Evolutionary conservation across 306 rosid genomes (phyloP).

Genomic region (Glycyrrhiza uralensis): DNA sequence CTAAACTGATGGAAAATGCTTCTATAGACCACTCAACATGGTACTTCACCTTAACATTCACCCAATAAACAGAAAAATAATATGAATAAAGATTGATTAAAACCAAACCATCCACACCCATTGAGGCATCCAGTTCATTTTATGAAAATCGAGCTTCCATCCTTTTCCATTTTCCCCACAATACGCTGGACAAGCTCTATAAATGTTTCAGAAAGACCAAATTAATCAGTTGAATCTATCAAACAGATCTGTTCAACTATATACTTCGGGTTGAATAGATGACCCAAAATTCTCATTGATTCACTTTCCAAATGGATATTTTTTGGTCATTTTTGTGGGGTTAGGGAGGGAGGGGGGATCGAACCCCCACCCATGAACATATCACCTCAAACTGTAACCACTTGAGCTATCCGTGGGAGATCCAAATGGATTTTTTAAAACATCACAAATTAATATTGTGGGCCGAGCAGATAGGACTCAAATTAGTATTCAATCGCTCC

Average conservation of each 20-base stretch:
- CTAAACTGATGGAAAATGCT: no score
- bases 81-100: no score
- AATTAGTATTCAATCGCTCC: background rate
- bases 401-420: no score
- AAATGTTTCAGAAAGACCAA: background rate
- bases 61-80: no score
- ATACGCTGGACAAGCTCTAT: background rate
- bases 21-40: no score
- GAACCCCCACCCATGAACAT: no score
- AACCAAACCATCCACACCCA: background rate
- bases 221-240: background rate
- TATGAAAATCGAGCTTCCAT: background rate
- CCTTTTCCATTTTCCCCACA: no score
- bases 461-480: background rate
- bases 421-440: background rate
- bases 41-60: no score
- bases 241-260: background rate
- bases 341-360: no score
- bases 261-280: background rate
- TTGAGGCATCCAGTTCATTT: background rate
- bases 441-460: background rate
- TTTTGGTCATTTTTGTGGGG: no score
- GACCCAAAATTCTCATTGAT: background rate
- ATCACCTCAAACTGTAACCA: no score
- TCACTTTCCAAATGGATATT: no score